Conservation (phyloP, 2,329 filamentous ascomycete species). For the Beauveria sp. region DNA sequence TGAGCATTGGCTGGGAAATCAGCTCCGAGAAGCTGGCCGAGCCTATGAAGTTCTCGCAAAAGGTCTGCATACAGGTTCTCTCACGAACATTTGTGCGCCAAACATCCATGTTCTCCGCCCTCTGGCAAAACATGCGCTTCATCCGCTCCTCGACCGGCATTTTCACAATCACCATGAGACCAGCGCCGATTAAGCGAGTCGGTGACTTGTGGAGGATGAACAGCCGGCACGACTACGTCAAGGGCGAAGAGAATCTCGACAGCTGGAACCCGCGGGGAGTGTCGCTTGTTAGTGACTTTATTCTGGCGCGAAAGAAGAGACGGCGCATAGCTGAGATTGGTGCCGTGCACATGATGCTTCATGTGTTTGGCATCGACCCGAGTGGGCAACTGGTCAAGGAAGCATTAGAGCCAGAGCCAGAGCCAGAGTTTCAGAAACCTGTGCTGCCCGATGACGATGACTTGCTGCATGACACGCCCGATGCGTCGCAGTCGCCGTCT, state of each 20-base stretch:
- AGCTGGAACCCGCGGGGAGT: slow-evolving; percentile 87
- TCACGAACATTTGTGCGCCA: slow-evolving; percentile 79
- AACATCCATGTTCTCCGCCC: slow-evolving; percentile 74
- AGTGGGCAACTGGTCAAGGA: slow-evolving; percentile 23
- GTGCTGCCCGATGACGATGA: slow-evolving; percentile 48
- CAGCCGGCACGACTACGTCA: slow-evolving; percentile 90
- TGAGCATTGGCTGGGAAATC: slow-evolving; percentile 81
- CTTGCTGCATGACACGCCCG: slow-evolving; percentile 49
- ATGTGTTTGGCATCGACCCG: slow-evolving; percentile 44
- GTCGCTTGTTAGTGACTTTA: slow-evolving; percentile 82
- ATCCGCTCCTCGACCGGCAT: slow-evolving; percentile 81
- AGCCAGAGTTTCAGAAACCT: slow-evolving; percentile 27
- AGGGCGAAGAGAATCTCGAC: slow-evolving; percentile 80
- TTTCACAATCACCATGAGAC: slow-evolving; percentile 79
- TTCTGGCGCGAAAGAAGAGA: slow-evolving; percentile 65
- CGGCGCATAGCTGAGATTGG: slow-evolving; percentile 73
- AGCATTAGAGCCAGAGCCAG: slow-evolving; percentile 25
- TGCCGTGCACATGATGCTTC: slow-evolving; percentile 59
- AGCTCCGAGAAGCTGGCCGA: slow-evolving; percentile 75
- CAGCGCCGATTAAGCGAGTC: slow-evolving; percentile 81
- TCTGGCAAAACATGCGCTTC: slow-evolving; percentile 79
- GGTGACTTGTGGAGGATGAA: slow-evolving; percentile 96
- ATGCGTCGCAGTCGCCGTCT: slow-evolving; percentile 38
- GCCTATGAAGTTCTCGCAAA: slow-evolving; percentile 78
- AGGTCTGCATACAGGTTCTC: slow-evolving; percentile 74